phyloP scores from a whole-genome alignment of 192 early-diverging fungal genomes.

The Backusella morwellensis region DNA sequence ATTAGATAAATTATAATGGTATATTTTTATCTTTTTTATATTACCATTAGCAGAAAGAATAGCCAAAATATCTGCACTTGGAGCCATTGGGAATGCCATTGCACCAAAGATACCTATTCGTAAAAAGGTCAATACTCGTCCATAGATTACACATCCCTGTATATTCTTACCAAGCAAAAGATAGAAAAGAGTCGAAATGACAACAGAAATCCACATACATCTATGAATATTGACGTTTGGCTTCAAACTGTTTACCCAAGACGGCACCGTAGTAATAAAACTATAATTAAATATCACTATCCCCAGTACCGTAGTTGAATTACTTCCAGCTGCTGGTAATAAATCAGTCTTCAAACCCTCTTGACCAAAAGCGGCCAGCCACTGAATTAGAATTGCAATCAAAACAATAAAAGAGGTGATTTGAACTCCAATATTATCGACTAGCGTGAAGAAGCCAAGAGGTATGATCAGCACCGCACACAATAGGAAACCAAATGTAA shows the following conservation, averaged over 20 bases:
- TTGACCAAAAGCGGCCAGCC: slow-evolving; percentile 54
- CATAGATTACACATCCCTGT: neutral
- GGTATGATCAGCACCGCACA: slow-evolving; percentile 51
- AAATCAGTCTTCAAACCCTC: slow-evolving; percentile 44
- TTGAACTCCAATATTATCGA: slow-evolving; percentile 71
- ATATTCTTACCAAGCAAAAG: slow-evolving; percentile 36
- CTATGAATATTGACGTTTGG: slow-evolving; percentile 57
- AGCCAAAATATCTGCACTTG: slow-evolving; percentile 18
- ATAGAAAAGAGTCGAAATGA: slow-evolving; percentile 54
- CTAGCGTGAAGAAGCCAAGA: slow-evolving; percentile 56
- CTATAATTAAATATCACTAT: slow-evolving; percentile 72
- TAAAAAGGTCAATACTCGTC: neutral
- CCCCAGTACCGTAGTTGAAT: slow-evolving; percentile 55
- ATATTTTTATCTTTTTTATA: neutral
- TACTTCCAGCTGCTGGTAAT: slow-evolving; percentile 52
- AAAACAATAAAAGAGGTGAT: slow-evolving; percentile 53
- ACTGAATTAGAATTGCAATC: slow-evolving; percentile 51
- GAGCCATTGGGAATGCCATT: slow-evolving; percentile 45
- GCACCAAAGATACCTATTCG: slow-evolving; percentile 43
- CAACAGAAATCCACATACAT: slow-evolving; percentile 51
- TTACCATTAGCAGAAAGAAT: slow-evolving; percentile 23
- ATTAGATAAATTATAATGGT: neutral
- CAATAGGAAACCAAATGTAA: slow-evolving; percentile 60
- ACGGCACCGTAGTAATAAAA: slow-evolving; percentile 57
- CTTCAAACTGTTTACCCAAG: slow-evolving; percentile 36